Evolutionary conservation across 139 green algal species (phyloP), one percentile per base, ranked within the genome.

Genomic region (Chlorella sorokiniana): DNA sequence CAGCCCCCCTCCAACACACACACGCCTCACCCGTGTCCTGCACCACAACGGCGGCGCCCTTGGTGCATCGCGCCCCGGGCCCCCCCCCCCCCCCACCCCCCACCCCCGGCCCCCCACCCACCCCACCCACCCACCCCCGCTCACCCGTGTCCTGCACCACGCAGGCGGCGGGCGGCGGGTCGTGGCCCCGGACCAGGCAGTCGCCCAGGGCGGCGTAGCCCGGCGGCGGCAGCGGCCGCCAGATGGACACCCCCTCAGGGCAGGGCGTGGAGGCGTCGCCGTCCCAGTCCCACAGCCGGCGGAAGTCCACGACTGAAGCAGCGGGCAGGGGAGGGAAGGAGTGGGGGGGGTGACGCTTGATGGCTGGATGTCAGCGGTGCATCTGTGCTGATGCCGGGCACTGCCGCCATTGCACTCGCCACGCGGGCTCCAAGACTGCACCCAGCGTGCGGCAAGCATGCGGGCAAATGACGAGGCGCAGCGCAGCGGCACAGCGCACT

Each of bases 161-260:
- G 37, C 31, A 31, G 41, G 33, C 65, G 14, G 35, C 56, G 2
- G 37, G 61, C 31, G 85, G 85, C n/a, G 85, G 85, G 56, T 84
- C 74, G 1, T 71, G 69, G 5, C 85, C 85, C 18, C 65, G 54
- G 54, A 83, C 35, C 38, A 93, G 56, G 64, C 94, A 94, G 82
- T 98, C 93, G 6, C 95, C 95, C 23, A 97, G 79, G 0, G 88
- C 61, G 7, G 70, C 86, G 63, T 98, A 98, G 69, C 95, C 95
- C 31, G 86, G 69, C 0, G 93, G 91, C 0, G 91, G 65, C 76
- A 91, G 78, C 3, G 95, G 94, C 20, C 95, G 86, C 95, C 95
- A 98, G 33, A 98, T 67, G n/a, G 88, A 91, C 18, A 97, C 67
- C 16, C 91, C 93, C 7, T 83, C 80, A 44, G 89, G 81, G 29